Base-by-base conservation (phyloP, 352 stramenopile species). In the Globisporangium abappressorium region DNA sequence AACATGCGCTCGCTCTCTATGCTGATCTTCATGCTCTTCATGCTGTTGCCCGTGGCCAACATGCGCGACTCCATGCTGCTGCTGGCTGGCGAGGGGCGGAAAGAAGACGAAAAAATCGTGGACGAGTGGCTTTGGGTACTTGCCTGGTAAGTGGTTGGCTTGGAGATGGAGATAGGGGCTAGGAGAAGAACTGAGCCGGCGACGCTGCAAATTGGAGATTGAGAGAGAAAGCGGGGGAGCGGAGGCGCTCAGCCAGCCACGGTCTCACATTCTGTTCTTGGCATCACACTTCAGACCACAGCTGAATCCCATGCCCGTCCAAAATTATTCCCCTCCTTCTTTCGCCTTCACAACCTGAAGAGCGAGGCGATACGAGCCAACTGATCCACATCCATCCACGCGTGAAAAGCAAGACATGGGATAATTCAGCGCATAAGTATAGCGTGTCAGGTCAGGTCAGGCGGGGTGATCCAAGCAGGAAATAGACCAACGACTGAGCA, bases 1-100 rank as follows among this genome's bases (percentile, higher is more conserved):
- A 92, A 92, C 84, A 92, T 90, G 65, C 84, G 78, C 68, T 92
- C 84, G 62, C 81, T 90, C 26, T 90, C 84, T 82, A 92, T 92
- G 63, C 75, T 87, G 72, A 92, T 87, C 76, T 90, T 92, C 80
- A 92, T 89, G 78, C 76, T 84, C 76, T 92, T 92, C 75, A 90
- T 89, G 74, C 78, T 88, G 73, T 73, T 84, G 70, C 73, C 77
- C 6, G 70, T 77, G 58, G 71, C 72, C 43, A 80, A 89, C 69
- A 90, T 70, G 63, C 84, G 82, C 55, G 79, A 85, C 58, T 91
- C 82, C 84, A 92, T 91, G 12, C 38, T 46, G 38, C 38, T 46
- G 38, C 38, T 46, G 28, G 65, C 70, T 49, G 26, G 20, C 4
- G 26, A 51, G 5, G 30, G 15, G 14, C 56, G 55, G 33, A 65